Evolutionary conservation across 1,139 yeast species (phyloP), one percentile per base, ranked within the genome.

Genomic region (Sugiyamaella neomexicana): DNA sequence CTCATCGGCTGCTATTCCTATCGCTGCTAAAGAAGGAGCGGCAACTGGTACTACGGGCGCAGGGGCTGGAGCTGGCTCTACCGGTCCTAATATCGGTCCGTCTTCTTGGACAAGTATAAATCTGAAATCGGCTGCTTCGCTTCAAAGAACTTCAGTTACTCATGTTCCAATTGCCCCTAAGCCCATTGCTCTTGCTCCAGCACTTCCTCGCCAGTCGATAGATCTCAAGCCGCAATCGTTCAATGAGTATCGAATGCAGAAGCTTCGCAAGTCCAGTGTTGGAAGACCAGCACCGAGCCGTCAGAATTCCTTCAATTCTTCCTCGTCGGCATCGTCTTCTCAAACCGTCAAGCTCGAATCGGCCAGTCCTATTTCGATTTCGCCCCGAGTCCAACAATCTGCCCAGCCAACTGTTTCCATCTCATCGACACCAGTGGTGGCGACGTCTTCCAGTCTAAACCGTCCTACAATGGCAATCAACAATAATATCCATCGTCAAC

Each of bases 101-200:
- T 32, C 34, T 9, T 38, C 45, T 5, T 38, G 51, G 45, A 13
- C 44, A 16, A 31, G 38, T 20, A 23, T 27, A 16, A 47, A 47
- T 20, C 29, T 31, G 17, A 20, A 45, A 6, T 46, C 48, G 13
- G 51, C 44, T 12, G 51, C 44, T 39, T 51, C 54, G 7, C 23
- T 51, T 9, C 50, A 51, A 31, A 23, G 54, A 32, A 38, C 51
- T 7, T 47, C 51, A 23, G 44, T 37, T 2, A 47, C 51, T 25
- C 63, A 58, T 20, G 63, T 64, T 3, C 65, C 66, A 1, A 64
- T 65, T 34, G 68, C 69, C 2, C 68, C 68, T 4, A 65, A 64
- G 50, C 61, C 65, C 25, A 60, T 61, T 41, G 59, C 65, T 5
- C 58, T 63, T 3, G 68, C 66, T 2, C 66, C 65, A 1, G 59